Base-by-base conservation (phyloP, 2,329 filamentous ascomycete species). In the Verticillium longisporum region DNA sequence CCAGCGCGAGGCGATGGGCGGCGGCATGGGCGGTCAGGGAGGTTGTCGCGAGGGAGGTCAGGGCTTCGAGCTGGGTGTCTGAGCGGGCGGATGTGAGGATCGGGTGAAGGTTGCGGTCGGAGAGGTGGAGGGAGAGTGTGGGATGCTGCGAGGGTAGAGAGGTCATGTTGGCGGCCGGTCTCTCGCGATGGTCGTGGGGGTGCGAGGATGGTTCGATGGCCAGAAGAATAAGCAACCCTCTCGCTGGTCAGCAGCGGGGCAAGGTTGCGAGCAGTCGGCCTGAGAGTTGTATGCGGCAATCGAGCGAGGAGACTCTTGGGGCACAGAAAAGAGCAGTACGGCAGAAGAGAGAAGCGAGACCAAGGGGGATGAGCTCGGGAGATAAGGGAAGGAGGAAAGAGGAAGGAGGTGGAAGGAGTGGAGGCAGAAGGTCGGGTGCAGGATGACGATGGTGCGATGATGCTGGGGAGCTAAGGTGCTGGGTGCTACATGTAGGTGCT, bases 81-180 rank as follows among this genome's bases (percentile, higher is more conserved):
- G 75, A 75, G 59, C 73, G 74, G 61, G 81, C 78, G 33, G 81
- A 83, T 21, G 81, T 82, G 68, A 87, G 78, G 65, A 88, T 78
- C 36, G 84, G 83, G 4, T 81, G 83, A 65, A 84, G 78, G 62
- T 80, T 74, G 62, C 78, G 74, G 76, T 87, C 84, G 65, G 82
- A 78, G 62, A 87, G 79, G 75, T 85, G 82, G 63, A 85, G 76
- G 66, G 80, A 76, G 59, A 85, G 77, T 62, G 74, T 71, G 38
- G 82, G 81, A 71, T 82, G 77, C 66, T 83, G 77, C 10, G 75
- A 74, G 57, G 80, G 80, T 57, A 79, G 74, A 66, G 72, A 73
- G 50, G 77, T 70, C 77, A 78, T 78, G 15, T 21, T 59, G 56
- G n/a, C n/a, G 56, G 6, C 15, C 9, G 15, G 14, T 18, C 55